Conservation (phyloP, 345 rosid genomes). For the Hirschfeldia incana region DNA sequence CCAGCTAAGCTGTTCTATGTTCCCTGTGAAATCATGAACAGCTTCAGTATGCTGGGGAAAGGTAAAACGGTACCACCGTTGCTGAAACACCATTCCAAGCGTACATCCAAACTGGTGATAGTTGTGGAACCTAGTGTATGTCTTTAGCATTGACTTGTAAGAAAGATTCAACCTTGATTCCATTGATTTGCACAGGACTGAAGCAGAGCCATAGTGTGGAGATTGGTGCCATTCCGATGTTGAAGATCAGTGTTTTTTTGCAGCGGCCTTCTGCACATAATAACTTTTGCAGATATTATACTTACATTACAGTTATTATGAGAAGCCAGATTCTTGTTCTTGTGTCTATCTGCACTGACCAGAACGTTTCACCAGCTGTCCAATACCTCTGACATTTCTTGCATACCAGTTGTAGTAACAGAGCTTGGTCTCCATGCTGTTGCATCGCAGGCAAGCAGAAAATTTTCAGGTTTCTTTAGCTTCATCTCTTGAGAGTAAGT, state of each 20-base stretch:
- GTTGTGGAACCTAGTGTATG: too few relatives aligned
- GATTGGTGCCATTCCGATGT: too few relatives aligned
- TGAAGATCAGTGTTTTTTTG: too few relatives aligned
- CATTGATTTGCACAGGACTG: too few relatives aligned
- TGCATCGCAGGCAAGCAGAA: constrained; percentile 83
- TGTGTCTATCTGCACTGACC: constrained; percentile 88
- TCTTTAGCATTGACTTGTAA: too few relatives aligned
- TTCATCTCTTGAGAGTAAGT: constrained; percentile 52
- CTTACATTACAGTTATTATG: constrained; percentile 62
- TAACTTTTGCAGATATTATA: constrained; percentile 51
- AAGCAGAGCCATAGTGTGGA: constrained; percentile 46
- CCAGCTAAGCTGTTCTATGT: constrained; percentile 70
- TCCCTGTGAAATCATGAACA: constrained; percentile 50
- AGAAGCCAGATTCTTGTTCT: constrained; percentile 75
- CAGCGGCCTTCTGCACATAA: constrained; percentile 35
- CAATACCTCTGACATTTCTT: constrained; percentile 95
- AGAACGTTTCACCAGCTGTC: constrained; percentile 94
- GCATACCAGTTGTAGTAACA: constrained; percentile 94
- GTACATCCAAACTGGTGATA: too few relatives aligned
- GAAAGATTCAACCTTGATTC: too few relatives aligned
- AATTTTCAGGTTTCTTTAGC: constrained; percentile 80
- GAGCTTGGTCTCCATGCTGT: constrained; percentile 88
- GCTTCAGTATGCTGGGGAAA: too few relatives aligned
- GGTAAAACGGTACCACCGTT: too few relatives aligned
- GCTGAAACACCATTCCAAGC: too few relatives aligned